Conservation (phyloP, 116 monocot species). For the Iris pallida region DNA sequence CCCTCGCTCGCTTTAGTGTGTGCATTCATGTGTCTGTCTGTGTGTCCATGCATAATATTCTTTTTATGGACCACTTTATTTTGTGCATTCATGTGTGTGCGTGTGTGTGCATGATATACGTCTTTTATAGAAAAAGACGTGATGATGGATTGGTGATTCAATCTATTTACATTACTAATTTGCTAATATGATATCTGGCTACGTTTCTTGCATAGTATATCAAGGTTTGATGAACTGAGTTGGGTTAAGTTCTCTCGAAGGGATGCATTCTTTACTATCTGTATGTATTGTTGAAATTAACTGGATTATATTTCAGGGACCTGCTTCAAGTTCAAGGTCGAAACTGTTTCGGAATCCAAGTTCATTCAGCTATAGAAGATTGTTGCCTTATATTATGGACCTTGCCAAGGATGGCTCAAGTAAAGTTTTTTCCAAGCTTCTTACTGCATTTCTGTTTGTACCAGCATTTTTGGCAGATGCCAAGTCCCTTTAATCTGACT, state of each 20-base stretch:
- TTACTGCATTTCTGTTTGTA: background rate
- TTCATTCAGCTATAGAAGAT: constrained; percentile 54
- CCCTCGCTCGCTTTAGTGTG: too few species aligned
- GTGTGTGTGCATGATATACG: background rate
- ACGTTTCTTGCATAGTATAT: background rate
- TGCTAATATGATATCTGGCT: background rate
- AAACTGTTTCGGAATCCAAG: constrained; percentile 39
- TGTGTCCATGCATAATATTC: too few species aligned
- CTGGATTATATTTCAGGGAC: constrained; percentile 24
- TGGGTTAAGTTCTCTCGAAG: background rate
- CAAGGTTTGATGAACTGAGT: background rate
- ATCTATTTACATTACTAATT: background rate
- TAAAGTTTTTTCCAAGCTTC: constrained; percentile 10
- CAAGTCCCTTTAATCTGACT: constrained; percentile 7
- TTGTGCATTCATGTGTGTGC: too few species aligned
- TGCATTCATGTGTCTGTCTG: too few species aligned
- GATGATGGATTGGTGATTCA: background rate
- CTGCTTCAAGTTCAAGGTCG: constrained; percentile 25
- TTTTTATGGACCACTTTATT: too few species aligned
- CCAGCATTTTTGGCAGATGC: background rate
- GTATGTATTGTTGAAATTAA: background rate
- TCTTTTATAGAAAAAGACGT: background rate
- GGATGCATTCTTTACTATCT: too few species aligned
- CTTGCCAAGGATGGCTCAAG: constrained; percentile 27
- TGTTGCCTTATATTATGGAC: constrained; percentile 59